phyloP scores from a whole-genome alignment of 768 basidiomycete genomes.

The Pholiota conissans region DNA sequence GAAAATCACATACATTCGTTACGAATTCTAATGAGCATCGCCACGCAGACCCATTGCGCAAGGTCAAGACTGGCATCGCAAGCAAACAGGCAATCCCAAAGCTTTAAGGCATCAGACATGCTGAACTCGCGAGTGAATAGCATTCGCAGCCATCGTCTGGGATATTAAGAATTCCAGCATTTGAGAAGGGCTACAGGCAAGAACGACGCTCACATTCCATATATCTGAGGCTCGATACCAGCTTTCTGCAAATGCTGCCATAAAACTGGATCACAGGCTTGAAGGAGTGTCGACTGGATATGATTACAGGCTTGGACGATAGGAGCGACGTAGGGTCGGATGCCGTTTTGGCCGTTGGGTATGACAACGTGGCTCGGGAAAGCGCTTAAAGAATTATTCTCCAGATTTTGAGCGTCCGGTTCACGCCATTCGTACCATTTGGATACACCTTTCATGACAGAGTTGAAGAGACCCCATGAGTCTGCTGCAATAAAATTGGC shows the following conservation, averaged over 20 bases:
- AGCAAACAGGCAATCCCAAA: constrained; percentile 98
- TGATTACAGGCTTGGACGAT: constrained; percentile 82
- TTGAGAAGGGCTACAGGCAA: constrained; percentile 1
- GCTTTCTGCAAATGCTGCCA: constrained; percentile 73
- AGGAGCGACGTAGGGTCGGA: constrained; percentile 74
- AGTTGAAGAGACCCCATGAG: constrained; percentile 79
- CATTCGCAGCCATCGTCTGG: constrained; percentile 89
- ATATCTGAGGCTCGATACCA: constrained; percentile 95
- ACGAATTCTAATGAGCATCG: constrained; percentile 93
- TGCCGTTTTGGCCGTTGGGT: constrained; percentile 44
- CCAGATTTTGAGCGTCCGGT: constrained; percentile 21
- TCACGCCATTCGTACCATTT: constrained; percentile 79
- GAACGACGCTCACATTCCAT: constrained; percentile 74
- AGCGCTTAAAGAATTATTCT: constrained; percentile 26
- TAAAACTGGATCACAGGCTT: constrained; percentile 76
- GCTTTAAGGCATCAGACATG: constrained; percentile 73
- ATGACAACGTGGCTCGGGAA: constrained; percentile 47
- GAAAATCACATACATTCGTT: constrained; percentile 67
- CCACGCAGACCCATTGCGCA: constrained; percentile 85
- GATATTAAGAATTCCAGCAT: constrained; percentile 7
- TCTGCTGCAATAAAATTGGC: constrained; percentile 78
- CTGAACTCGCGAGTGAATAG: constrained; percentile 92
- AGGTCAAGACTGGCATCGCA: constrained; percentile 78
- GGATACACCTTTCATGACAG: constrained; percentile 78
- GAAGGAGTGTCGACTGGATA: constrained; percentile 74